A percentile compares a stretch with the other conserved stretches of the same genome.
Evolutionary conservation across 176 grass and related monocot genomes (phyloP).

Genomic region (Carex parvula): DNA sequence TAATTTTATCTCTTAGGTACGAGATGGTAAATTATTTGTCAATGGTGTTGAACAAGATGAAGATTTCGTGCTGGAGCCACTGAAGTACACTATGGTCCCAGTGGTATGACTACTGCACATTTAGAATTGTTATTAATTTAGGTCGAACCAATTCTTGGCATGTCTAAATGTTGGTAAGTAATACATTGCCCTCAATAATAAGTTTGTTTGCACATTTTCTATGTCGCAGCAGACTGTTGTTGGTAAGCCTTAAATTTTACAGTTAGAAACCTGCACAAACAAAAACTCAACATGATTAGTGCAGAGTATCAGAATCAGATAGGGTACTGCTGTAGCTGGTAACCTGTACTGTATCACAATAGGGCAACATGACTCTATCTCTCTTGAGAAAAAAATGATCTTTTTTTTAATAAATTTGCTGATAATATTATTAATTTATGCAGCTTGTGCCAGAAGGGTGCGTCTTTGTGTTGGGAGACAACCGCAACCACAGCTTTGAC

Average conservation of each 20-base stretch:
- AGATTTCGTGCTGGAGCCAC: conserved; percentile 78
- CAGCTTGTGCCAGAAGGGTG: conserved; percentile 70
- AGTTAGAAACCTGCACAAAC: background rate
- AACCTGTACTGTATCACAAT: background rate
- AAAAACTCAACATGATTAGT: background rate
- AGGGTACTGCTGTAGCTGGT: background rate
- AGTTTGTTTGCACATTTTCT: conserved; percentile 19
- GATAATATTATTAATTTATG: conserved; percentile 19
- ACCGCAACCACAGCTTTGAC: conserved; percentile 93
- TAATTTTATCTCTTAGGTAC: conserved; percentile 38
- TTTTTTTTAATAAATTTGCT: conserved; percentile 10
- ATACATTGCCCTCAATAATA: background rate
- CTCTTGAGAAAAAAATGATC: background rate
- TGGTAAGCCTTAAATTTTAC: background rate
- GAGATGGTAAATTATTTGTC: conserved; percentile 75
- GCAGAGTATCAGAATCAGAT: background rate
- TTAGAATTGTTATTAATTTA: conserved; percentile 19
- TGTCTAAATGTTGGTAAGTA: conserved; percentile 5
- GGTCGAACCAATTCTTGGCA: conserved; percentile 5
- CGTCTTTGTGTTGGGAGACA: conserved; percentile 93
- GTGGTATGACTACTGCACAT: conserved; percentile 43
- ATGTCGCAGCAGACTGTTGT: background rate
- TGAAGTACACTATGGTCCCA: conserved; percentile 60
- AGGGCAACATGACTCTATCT: background rate
- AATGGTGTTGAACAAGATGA: conserved; percentile 75